phyloP scores from a whole-genome alignment of 352 stramenopile genomes.

The Globisporangium nunn region DNA sequence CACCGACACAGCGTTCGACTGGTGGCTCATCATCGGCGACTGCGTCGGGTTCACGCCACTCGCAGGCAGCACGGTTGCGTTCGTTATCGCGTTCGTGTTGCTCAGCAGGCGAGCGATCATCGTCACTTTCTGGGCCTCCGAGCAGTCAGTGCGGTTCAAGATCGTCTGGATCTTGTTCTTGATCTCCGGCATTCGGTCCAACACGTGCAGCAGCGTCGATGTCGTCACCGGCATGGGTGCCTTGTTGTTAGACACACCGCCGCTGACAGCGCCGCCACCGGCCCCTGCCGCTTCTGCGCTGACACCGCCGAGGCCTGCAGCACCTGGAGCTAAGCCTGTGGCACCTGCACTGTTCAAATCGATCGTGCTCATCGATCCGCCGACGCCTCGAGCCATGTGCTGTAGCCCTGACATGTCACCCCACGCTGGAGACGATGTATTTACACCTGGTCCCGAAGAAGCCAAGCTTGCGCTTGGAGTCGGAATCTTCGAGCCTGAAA shows the following conservation, averaged over 20 bases:
- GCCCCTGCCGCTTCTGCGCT: constrained; percentile 5
- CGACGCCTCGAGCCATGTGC: constrained; percentile 25
- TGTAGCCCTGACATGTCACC: constrained; percentile 19
- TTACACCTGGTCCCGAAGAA: constrained; percentile 7
- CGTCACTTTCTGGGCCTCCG: constrained; percentile 83
- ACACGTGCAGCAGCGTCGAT: constrained; percentile 68
- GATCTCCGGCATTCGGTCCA: constrained; percentile 85
- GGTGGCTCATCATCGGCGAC: constrained; percentile 6
- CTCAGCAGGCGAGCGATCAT: constrained; percentile 84
- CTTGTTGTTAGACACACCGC: constrained; percentile 4
- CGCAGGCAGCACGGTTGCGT: constrained; percentile 19
- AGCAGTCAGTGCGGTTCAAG: constrained; percentile 76
- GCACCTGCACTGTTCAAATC: constrained; percentile 10
- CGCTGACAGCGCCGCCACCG: background rate
- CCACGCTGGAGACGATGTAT: constrained; percentile 14
- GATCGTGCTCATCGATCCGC: constrained; percentile 18
- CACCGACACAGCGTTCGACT: constrained; percentile 6
- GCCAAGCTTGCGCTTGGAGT: constrained; percentile 5
- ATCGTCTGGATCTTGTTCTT: constrained; percentile 89
- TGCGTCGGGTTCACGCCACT: background rate
- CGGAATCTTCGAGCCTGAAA: constrained; percentile 6
- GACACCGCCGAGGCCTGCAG: constrained; percentile 4
- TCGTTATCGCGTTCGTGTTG: constrained; percentile 78
- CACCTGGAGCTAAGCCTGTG: background rate
- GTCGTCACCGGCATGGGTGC: constrained; percentile 64